Evolutionary conservation across 139 green algal genomes (phyloP).

Genomic region (Raphidocelis subcapitata): DNA sequence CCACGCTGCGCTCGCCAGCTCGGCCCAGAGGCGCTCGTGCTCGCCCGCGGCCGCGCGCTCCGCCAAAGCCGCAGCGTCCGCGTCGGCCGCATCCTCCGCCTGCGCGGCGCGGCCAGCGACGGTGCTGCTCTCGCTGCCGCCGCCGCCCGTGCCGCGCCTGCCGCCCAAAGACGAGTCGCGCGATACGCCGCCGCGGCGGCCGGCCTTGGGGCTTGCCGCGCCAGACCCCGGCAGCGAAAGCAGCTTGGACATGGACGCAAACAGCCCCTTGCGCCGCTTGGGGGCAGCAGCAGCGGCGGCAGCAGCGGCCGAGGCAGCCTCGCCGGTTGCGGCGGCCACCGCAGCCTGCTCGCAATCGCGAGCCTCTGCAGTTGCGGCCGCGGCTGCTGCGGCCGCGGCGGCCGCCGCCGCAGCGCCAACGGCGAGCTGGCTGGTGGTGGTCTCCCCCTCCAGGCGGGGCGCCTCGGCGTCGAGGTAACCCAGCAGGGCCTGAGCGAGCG

Average conservation of each 20-base stretch:
- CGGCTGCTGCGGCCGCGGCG: not conserved
- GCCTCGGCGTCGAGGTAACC: constrained; percentile 62
- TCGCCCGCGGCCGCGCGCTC: too few species aligned
- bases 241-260: too few species aligned
- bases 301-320: too few species aligned
- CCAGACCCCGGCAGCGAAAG: too few species aligned
- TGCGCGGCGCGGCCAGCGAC: not conserved
- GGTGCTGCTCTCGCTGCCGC: constrained; percentile 2
- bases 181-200: too few species aligned
- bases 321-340: too few species aligned
- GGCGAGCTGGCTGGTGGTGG: constrained; percentile 14
- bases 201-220: too few species aligned
- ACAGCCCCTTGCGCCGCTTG: too few species aligned
- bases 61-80: too few species aligned
- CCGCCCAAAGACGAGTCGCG: too few species aligned
- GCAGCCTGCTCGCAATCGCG: not conserved
- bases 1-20: constrained; percentile 56
- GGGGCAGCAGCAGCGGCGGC: too few species aligned
- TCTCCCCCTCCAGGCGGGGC: constrained; percentile 29
- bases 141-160: not conserved
- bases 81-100: not conserved
- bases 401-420: constrained; percentile 12
- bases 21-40: constrained; percentile 44
- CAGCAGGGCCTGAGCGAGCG: constrained; percentile 59
- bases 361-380: not conserved